These are phyloP conservation scores for Penicillium sp. DNA, from an alignment of 2,329 filamentous ascomycete species.

Conservation along the genomic window DNA sequence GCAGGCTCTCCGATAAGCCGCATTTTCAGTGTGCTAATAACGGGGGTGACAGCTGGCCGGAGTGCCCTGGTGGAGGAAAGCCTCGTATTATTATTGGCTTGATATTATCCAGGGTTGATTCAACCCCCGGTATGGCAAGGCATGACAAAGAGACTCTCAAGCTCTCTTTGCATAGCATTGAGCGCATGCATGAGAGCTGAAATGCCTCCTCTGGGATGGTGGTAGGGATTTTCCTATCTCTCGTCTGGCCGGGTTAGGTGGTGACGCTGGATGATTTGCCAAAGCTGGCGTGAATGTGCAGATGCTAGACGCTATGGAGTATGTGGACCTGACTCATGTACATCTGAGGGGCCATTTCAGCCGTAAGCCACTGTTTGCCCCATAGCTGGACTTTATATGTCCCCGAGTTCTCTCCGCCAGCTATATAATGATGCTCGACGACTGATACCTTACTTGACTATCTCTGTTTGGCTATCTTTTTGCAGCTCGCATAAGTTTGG, in stretches of 20 bases:
- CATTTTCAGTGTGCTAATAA: not conserved
- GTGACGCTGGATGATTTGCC: slow-evolving; percentile 10
- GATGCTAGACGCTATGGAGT: not conserved
- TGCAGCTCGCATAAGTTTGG: not conserved
- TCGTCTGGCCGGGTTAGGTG: slow-evolving; percentile 4
- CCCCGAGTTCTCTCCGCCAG: slow-evolving; percentile 7
- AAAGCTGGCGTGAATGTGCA: not conserved
- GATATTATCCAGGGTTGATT: not conserved
- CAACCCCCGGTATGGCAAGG: not conserved
- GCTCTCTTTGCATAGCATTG: slow-evolving; percentile 7
- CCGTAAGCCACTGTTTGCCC: slow-evolving; percentile 2
- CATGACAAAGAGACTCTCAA: not conserved
- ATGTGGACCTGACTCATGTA: not conserved
- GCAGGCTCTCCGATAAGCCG: not conserved
- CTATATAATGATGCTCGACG: not conserved
- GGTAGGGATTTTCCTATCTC: slow-evolving; percentile 8
- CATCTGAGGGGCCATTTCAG: slow-evolving; percentile 10
- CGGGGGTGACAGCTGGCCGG: not conserved
- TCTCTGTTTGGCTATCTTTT: not conserved
- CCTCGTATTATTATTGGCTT: not conserved
- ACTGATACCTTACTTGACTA: not conserved
- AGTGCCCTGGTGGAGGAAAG: not conserved
- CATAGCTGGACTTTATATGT: slow-evolving; percentile 9
- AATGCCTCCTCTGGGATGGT: slow-evolving; percentile 12
- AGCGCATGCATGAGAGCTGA: slow-evolving; percentile 10